Evolutionary conservation across 768 basidiomycete species (phyloP).

Genomic region (Leccinum truebloodii): DNA sequence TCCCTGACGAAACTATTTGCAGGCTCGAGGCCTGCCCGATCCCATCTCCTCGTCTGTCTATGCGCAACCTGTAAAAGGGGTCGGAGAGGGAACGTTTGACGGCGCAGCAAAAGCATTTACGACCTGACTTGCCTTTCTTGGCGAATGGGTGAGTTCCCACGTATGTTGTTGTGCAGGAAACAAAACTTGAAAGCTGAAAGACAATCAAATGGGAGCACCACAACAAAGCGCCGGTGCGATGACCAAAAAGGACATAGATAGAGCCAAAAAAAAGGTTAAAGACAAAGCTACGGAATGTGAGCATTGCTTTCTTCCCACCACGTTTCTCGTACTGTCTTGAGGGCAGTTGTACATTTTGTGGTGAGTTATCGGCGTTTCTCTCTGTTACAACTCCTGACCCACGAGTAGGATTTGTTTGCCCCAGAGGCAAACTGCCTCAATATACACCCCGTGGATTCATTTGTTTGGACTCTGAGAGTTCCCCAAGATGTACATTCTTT

Average conservation of each 20-base stretch:
- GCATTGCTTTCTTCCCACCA: not conserved
- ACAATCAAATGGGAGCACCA: not conserved
- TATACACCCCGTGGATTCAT: constrained; percentile 20
- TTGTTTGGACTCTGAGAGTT: constrained; percentile 26
- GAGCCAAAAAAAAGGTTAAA: not conserved
- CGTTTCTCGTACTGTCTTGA: constrained; percentile 4
- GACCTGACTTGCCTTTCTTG: not conserved
- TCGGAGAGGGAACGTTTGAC: not conserved
- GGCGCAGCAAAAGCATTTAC: not conserved
- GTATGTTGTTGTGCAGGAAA: constrained; percentile 1
- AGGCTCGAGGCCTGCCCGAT: not conserved
- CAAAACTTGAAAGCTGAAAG: not conserved
- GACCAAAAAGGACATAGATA: constrained; percentile 1
- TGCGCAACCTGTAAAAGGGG: too few species aligned
- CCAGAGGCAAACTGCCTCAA: constrained; percentile 39
- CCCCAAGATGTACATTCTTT: constrained; percentile 7
- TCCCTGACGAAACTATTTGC: not conserved
- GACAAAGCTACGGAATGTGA: not conserved
- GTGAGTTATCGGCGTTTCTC: not conserved
- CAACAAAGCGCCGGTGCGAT: not conserved
- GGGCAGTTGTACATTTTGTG: not conserved
- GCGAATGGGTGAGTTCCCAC: not conserved
- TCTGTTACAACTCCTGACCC: not conserved
- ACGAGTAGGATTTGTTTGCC: not conserved
- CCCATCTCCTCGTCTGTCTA: not conserved